Percentiles rank a stretch among this genome's conserved stretches.
Conservation (phyloP, 2,329 filamentous ascomycete genomes). For the Colletotrichum euphorbiae region DNA sequence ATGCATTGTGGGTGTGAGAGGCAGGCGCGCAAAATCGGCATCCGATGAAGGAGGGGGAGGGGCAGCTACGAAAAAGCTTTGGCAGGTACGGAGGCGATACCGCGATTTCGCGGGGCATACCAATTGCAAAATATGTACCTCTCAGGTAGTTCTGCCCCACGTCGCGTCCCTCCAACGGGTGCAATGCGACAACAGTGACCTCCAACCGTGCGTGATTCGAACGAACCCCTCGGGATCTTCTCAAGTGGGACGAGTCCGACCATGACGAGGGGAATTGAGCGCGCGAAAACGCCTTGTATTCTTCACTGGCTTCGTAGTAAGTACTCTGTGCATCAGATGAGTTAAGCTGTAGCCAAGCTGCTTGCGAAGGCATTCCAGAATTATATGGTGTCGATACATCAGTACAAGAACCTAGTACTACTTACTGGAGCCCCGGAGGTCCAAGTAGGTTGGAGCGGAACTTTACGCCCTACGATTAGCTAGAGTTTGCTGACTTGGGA, state of each 20-base stretch:
- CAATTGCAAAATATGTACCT: slow-evolving; percentile 6
- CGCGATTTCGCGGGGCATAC: background rate
- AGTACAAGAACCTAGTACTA: too few relatives aligned
- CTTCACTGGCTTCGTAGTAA: background rate
- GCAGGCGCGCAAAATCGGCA: slow-evolving; percentile 36
- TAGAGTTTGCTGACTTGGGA: slow-evolving; percentile 12
- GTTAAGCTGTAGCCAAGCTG: background rate
- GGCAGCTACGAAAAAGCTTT: slow-evolving; percentile 25
- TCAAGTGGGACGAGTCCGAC: slow-evolving; percentile 22
- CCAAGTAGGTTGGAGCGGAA: too few relatives aligned
- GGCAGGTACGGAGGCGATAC: slow-evolving; percentile 27
- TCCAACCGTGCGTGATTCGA: background rate
- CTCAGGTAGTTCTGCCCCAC: slow-evolving; percentile 31
- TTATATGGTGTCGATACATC: too few relatives aligned
- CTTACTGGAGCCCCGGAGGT: too few relatives aligned
- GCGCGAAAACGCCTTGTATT: background rate
- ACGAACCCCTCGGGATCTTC: slow-evolving; percentile 1
- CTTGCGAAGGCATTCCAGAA: background rate
- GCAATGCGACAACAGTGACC: slow-evolving; percentile 26
- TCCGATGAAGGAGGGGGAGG: slow-evolving; percentile 40
- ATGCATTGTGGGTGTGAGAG: slow-evolving; percentile 31
- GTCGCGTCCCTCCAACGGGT: slow-evolving; percentile 14
- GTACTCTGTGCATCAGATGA: too few relatives aligned
- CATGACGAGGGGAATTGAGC: slow-evolving; percentile 12
- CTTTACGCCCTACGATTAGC: too few relatives aligned